Evolutionary conservation across 2,329 filamentous ascomycete genomes (phyloP), one percentile per base, ranked within the genome.

Genomic region (Hymenoscyphus salicellus): DNA sequence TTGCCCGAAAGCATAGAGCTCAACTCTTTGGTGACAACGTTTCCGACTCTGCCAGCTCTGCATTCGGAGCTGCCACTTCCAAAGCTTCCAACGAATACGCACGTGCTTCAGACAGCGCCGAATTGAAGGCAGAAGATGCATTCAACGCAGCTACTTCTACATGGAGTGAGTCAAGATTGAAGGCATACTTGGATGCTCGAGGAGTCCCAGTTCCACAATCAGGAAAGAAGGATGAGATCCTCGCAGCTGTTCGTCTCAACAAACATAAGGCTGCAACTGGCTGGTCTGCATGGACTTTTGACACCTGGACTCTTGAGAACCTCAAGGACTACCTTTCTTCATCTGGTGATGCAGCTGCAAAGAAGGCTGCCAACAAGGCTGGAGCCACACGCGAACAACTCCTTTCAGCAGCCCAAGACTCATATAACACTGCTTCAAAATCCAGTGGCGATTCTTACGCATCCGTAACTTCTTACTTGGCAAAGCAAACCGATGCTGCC

Each of bases 1-100:
- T 98, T 67, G 89, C 94, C 68, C 92, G 94, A 76, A 96, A 95
- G 83, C 86, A 96, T 79, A 89, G 91, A 65, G 89, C 90, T 65
- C 81, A 87, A 65, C 81, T 94, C 56, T 81, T 88, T 20, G 89
- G 87, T 66, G 88, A 92, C 72, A 90, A 84, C 43, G 67, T 68
- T 38, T 63, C 84, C 43, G 80, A 84, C 32, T 86, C 85, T 26
- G 83, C 84, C 5, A 88, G 84, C 28, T 84, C 84, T 30, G 84
- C 83, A 7, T 88, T 84, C 67, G 90, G 89, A 63, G 89, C 90
- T 66, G 90, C 90, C 46, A 92, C 90, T 16, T 87, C 88, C 58
- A 89, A 83, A 66, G 92, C 89, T 58, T 87, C 88, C 64, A 94
- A 95, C 75, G 79, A 91, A 73, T 94, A 86, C 72, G 87, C 91